phyloP scores from a whole-genome alignment of 176 grass and related monocot species.

The Pontederia paniculata region DNA sequence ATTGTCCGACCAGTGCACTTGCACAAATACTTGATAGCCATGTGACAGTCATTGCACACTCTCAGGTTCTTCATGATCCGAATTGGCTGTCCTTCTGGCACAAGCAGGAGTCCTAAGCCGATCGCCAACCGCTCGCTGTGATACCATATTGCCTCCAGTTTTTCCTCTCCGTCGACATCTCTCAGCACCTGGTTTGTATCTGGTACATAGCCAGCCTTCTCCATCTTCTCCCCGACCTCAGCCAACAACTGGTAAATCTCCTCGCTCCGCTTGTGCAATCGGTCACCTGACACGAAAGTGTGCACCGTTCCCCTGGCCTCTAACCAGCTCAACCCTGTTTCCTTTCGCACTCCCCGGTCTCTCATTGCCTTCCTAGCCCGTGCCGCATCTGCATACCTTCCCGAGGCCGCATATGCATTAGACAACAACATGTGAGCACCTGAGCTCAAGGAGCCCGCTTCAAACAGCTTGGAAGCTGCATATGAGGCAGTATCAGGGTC shows the following conservation, averaged over 20 bases:
- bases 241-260: conserved; percentile 63
- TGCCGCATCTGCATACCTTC: conserved; percentile 64
- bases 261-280: conserved; percentile 42
- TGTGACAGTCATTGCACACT: conserved; percentile 93
- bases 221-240: conserved; percentile 72
- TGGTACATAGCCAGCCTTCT: conserved; percentile 61
- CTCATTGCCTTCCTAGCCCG: conserved; percentile 79
- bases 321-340: conserved; percentile 83
- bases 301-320: conserved; percentile 68
- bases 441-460: conserved; percentile 54
- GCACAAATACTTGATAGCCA: conserved; percentile 71
- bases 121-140: conserved; percentile 91
- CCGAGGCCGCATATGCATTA: conserved; percentile 63
- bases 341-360: conserved; percentile 72
- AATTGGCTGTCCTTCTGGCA: conserved; percentile 69
- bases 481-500: conserved; percentile 55
- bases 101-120: conserved; percentile 61
- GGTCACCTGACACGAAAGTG: conserved; percentile 72
- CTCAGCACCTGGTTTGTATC: conserved; percentile 65
- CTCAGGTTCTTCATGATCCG: conserved; percentile 88
- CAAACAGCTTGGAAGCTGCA: conserved; percentile 55
- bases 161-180: conserved; percentile 61
- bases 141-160: conserved; percentile 52
- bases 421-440: conserved; percentile 78
- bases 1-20: conserved; percentile 73